A percentile compares a stretch with the other conserved stretches of the same genome.
Conservation (phyloP, 108 stramenopile species). For the Aurantiochytrium sp. region DNA sequence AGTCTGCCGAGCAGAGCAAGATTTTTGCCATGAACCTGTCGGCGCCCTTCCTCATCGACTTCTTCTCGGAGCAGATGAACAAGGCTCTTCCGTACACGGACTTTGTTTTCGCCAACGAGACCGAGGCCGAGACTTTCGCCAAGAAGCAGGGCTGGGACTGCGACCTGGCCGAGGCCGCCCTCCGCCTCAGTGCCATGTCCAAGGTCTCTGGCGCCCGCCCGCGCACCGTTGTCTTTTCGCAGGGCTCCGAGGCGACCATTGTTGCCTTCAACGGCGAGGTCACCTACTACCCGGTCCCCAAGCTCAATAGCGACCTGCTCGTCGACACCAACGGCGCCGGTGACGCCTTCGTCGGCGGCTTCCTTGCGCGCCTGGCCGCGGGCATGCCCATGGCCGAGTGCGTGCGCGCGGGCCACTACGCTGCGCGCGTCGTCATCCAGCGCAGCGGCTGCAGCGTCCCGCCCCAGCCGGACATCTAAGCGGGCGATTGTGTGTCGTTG, state of each 20-base stretch:
- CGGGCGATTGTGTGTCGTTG: background rate
- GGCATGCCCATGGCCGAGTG: conserved; percentile 73
- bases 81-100: conserved; percentile 88
- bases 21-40: conserved; percentile 91
- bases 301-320: conserved; percentile 69
- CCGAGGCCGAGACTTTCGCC: conserved; percentile 92
- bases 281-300: conserved; percentile 74
- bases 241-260: conserved; percentile 87
- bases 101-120: conserved; percentile 96
- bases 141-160: conserved; percentile 81
- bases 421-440: conserved; percentile 90
- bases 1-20: conserved; percentile 77
- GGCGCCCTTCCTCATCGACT: conserved; percentile 96
- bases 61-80: conserved; percentile 91
- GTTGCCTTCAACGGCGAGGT: conserved; percentile 85
- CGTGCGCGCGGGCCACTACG: conserved; percentile 95
- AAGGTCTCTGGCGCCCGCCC: conserved; percentile 74
- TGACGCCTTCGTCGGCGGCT: conserved; percentile 99
- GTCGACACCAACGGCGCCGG: conserved; percentile 99
- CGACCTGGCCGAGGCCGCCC: conserved; percentile 82
- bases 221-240: conserved; percentile 92
- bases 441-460: conserved; percentile 84
- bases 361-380: conserved; percentile 75
- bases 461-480: conserved; percentile 31
- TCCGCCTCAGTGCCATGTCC: conserved; percentile 75